These are phyloP conservation scores for Plasmodium yoelii DNA, from an alignment of 169 alveolate species.

Conservation along the genomic window DNA sequence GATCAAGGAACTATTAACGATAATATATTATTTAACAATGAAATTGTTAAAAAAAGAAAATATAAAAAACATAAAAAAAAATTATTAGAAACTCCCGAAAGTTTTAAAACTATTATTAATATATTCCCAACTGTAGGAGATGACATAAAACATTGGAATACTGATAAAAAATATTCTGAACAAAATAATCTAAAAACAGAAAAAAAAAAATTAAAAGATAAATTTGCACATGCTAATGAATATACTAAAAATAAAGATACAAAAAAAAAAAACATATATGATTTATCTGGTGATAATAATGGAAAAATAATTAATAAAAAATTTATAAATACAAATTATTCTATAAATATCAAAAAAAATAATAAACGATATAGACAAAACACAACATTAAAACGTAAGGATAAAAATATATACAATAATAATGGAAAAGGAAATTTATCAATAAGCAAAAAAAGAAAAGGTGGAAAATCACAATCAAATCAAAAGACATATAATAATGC, in stretches of 20 bases:
- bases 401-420: not conserved
- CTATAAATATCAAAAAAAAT: slow-evolving; percentile 39
- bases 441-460: slow-evolving; percentile 9
- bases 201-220: slow-evolving; percentile 17
- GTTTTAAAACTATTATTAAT: slow-evolving; percentile 17
- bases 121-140: slow-evolving; percentile 62
- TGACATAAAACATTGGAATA: slow-evolving; percentile 50
- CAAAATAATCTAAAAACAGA: slow-evolving; percentile 19
- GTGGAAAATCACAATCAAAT: not conserved
- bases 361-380: slow-evolving; percentile 20
- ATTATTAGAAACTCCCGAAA: not conserved
- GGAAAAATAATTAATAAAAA: slow-evolving; percentile 13
- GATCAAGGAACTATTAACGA: not conserved
- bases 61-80: slow-evolving; percentile 6
- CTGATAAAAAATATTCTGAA: not conserved
- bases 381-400: slow-evolving; percentile 12
- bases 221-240: not conserved
- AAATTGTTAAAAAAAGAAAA: slow-evolving; percentile 34
- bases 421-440: not conserved
- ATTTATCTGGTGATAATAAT: not conserved
- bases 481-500: not conserved
- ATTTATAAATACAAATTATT: slow-evolving; percentile 42
- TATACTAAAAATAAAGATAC: not conserved
- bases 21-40: not conserved
- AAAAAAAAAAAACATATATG: slow-evolving; percentile 9